phyloP scores from a whole-genome alignment of 805 yeast species.

The Saccharomycopsis guyanensis region DNA sequence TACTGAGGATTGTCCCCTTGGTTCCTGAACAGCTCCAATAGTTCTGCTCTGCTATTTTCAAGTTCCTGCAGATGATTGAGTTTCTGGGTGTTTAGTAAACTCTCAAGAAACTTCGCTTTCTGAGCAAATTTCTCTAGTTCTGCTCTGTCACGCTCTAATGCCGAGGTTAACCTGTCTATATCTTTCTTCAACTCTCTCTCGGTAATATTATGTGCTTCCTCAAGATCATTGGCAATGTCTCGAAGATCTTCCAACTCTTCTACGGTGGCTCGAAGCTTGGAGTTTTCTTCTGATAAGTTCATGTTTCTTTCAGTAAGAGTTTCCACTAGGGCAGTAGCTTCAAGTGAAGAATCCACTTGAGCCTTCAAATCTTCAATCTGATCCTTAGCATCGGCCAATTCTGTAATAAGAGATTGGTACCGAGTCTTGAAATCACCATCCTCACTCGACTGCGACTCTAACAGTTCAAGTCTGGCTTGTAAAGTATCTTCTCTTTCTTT shows the following conservation, averaged over 20 bases:
- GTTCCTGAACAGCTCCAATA: background rate
- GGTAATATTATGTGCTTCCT: slow-evolving; percentile 34
- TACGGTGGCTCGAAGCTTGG: slow-evolving; percentile 31
- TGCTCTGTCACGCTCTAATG: slow-evolving; percentile 5
- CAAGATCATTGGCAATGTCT: slow-evolving; percentile 42
- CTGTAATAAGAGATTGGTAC: slow-evolving; percentile 13
- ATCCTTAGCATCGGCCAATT: slow-evolving; percentile 20
- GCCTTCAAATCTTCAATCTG: slow-evolving; percentile 26
- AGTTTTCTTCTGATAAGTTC: slow-evolving; percentile 30
- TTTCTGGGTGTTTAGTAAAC: slow-evolving; percentile 3
- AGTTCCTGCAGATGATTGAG: slow-evolving; percentile 5
- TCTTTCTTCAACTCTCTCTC: slow-evolving; percentile 38
- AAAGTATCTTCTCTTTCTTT: slow-evolving; percentile 26
- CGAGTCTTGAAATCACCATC: slow-evolving; percentile 6
- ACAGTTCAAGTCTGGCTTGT: slow-evolving; percentile 23
- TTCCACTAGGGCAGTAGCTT: slow-evolving; percentile 29
- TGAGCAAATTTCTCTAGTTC: slow-evolving; percentile 8
- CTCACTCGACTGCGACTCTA: slow-evolving; percentile 9
- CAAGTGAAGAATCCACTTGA: slow-evolving; percentile 26
- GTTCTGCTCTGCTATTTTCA: slow-evolving; percentile 1
- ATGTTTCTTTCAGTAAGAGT: slow-evolving; percentile 31
- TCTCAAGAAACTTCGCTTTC: slow-evolving; percentile 6
- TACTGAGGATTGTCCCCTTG: background rate
- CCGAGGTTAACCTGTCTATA: slow-evolving; percentile 24
- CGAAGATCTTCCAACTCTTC: slow-evolving; percentile 43